A percentile compares a stretch with the other conserved stretches of the same genome.
Evolutionary conservation across 2,329 filamentous ascomycete genomes (phyloP).

Genomic region (Colletotrichum costaricense): DNA sequence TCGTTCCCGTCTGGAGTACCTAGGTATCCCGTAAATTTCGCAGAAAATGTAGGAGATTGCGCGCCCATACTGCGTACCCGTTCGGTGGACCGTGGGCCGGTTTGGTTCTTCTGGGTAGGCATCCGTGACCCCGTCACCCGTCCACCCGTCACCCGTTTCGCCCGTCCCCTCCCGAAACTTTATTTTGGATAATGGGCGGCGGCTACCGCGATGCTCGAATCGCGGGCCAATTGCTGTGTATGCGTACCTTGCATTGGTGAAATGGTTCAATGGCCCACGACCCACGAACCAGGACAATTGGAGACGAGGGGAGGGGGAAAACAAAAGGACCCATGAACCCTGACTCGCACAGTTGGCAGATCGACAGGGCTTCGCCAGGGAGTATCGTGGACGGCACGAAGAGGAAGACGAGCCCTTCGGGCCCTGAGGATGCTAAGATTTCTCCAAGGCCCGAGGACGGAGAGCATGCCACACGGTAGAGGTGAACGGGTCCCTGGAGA

Average conservation of each 20-base stretch:
- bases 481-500: background rate
- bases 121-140: background rate
- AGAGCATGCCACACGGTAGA: too few species aligned
- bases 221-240: background rate
- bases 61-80: background rate
- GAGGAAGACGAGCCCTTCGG: too few species aligned
- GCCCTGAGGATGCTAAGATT: too few species aligned
- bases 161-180: slow-evolving; percentile 1
- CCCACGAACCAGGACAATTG: slow-evolving; percentile 23
- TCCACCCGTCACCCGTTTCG: background rate
- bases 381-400: background rate
- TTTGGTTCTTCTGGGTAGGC: too few species aligned
- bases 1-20: background rate
- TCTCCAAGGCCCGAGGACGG: too few species aligned
- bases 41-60: background rate
- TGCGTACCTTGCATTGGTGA: background rate
- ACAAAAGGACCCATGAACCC: slow-evolving; percentile 10
- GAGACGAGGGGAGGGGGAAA: background rate
- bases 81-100: background rate
- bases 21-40: background rate
- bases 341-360: slow-evolving; percentile 1
- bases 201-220: background rate
- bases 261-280: background rate
- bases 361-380: background rate
- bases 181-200: background rate